Percentiles rank a stretch among this genome's conserved stretches.
These are phyloP conservation scores for Fimicolochytrium jonesii DNA, from an alignment of 192 early-diverging fungal species.

Conservation along the genomic window DNA sequence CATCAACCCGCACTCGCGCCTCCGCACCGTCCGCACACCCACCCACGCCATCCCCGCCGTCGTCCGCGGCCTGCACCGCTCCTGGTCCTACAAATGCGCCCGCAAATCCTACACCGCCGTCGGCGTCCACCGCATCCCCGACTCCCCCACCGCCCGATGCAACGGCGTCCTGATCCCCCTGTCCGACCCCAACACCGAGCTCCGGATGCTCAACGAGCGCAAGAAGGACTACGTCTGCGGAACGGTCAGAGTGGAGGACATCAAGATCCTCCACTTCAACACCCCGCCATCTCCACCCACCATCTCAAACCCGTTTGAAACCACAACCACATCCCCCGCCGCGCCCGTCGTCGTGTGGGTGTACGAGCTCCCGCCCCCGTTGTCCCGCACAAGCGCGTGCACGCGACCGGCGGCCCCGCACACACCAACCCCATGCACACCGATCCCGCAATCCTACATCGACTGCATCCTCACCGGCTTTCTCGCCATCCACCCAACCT, in stretches of 20 bases:
- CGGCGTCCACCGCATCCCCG: slow-evolving; percentile 20
- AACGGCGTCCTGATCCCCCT: slow-evolving; percentile 47
- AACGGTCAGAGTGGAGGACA: slow-evolving; percentile 9
- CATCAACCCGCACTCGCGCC: slow-evolving; percentile 37
- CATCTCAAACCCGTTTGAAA: no score
- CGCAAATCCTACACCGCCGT: slow-evolving; percentile 42
- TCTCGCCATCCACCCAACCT: slow-evolving; percentile 22
- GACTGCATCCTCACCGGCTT: slow-evolving; percentile 45
- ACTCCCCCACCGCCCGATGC: not conserved
- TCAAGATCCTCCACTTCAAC: not conserved
- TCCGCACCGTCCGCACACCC: slow-evolving; percentile 23
- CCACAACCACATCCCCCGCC: no score
- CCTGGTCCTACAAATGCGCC: slow-evolving; percentile 41
- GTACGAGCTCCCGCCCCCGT: slow-evolving; percentile 30
- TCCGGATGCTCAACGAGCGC: slow-evolving; percentile 33
- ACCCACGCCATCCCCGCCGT: slow-evolving; percentile 24
- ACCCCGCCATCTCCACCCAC: no score
- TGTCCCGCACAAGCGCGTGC: no score
- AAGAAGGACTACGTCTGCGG: slow-evolving; percentile 34
- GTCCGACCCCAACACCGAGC: slow-evolving; percentile 20
- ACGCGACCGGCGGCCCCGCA: slow-evolving; percentile 17
- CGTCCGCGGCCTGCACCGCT: slow-evolving; percentile 29
- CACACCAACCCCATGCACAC: slow-evolving; percentile 20
- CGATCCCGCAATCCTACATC: slow-evolving; percentile 48
- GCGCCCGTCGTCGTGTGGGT: slow-evolving; percentile 31